phyloP scores from a whole-genome alignment of 495 filamentous ascomycete genomes.

The Penicillium pancosmium region DNA sequence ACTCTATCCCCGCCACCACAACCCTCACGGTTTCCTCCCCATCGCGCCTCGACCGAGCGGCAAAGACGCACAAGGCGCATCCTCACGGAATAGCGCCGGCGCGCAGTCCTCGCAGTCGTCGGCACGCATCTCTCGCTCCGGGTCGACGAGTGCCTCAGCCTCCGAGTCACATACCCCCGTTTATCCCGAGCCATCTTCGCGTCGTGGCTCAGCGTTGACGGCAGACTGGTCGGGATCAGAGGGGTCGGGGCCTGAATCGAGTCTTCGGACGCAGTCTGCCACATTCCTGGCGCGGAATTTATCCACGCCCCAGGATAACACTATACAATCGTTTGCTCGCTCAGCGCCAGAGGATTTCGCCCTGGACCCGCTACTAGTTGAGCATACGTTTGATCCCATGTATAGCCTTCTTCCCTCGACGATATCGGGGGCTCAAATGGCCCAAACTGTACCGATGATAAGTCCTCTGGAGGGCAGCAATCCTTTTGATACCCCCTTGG shows the following conservation, averaged over 20 bases:
- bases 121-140: slow-evolving; percentile 17
- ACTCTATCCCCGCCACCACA: slow-evolving; percentile 33
- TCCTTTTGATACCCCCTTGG: slow-evolving; percentile 29
- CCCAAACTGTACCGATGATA: slow-evolving; percentile 19
- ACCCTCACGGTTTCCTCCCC: slow-evolving; percentile 35
- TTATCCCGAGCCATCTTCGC: slow-evolving; percentile 8
- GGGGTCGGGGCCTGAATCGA: slow-evolving; percentile 17
- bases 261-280: background rate
- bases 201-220: slow-evolving; percentile 5
- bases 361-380: slow-evolving; percentile 16
- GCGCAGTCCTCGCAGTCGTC: slow-evolving; percentile 19
- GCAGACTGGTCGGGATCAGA: slow-evolving; percentile 31
- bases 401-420: slow-evolving; percentile 21
- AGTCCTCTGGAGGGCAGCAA: slow-evolving; percentile 25
- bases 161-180: slow-evolving; percentile 14
- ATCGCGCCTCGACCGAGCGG: slow-evolving; percentile 40
- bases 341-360: slow-evolving; percentile 16
- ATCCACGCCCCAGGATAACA: background rate
- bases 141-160: slow-evolving; percentile 19
- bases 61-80: background rate
- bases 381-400: slow-evolving; percentile 23
- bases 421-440: slow-evolving; percentile 6
- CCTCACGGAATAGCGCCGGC: background rate
- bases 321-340: slow-evolving; percentile 3
- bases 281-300: background rate